Percentiles rank a stretch among this genome's conserved stretches.
Conservation (phyloP, 495 filamentous ascomycete genomes). For the Pyronema omphalodes region DNA sequence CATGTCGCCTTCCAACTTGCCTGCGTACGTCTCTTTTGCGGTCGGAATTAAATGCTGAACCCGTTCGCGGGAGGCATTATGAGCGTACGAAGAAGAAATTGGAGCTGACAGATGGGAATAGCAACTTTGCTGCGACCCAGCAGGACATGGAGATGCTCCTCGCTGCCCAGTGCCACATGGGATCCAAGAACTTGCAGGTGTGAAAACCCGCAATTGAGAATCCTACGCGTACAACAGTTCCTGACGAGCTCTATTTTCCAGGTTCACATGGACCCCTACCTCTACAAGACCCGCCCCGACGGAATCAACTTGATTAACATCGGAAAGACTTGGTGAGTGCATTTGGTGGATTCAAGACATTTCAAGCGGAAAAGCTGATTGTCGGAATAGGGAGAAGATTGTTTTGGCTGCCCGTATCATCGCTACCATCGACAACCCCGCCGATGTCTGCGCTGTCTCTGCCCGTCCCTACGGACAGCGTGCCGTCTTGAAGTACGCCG, state of each 20-base stretch:
- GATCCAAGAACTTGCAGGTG: conserved; percentile 90
- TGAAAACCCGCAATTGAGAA: conserved; percentile 7
- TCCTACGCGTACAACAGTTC: background rate
- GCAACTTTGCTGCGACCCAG: conserved; percentile 48
- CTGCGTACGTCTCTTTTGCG: conserved; percentile 5
- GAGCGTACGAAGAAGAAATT: background rate
- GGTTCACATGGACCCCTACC: conserved; percentile 96
- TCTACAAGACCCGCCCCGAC: conserved; percentile 96
- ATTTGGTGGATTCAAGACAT: background rate
- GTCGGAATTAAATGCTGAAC: background rate
- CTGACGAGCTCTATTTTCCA: conserved; percentile 11
- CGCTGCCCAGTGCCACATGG: conserved; percentile 86
- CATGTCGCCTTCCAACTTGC: conserved; percentile 8
- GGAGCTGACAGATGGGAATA: conserved; percentile 23
- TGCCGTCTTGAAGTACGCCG: conserved; percentile 96
- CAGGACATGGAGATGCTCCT: conserved; percentile 98
- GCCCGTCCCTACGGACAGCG: conserved; percentile 98
- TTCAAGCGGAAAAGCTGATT: conserved; percentile 2
- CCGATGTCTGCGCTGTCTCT: conserved; percentile 96
- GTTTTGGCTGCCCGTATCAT: conserved; percentile 96
- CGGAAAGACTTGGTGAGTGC: conserved; percentile 92
- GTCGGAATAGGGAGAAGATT: conserved; percentile 81
- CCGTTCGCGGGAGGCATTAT: background rate
- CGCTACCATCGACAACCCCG: conserved; percentile 95
- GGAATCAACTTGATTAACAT: conserved; percentile 98